These are phyloP conservation scores for Exophiala viscosa DNA, from an alignment of 2,329 filamentous ascomycete genomes.

Conservation along the genomic window DNA sequence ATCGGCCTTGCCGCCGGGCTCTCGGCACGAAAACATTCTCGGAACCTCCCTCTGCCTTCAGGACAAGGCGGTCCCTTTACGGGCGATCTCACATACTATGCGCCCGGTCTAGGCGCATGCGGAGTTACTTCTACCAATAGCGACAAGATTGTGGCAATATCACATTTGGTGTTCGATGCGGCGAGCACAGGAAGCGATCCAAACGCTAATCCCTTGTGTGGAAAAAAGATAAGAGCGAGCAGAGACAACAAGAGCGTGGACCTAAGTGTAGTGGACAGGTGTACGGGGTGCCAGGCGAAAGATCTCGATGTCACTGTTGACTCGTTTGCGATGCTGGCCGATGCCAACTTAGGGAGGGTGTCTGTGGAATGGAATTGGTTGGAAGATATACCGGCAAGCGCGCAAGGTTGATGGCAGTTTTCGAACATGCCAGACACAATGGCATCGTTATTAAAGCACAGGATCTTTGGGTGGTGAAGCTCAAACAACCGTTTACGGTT, in stretches of 20 bases:
- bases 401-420: conserved; percentile 5
- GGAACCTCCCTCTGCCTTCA: conserved; percentile 51
- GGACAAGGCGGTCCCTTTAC: conserved; percentile 50
- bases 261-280: conserved; percentile 66
- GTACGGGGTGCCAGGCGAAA: conserved; percentile 47
- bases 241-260: conserved; percentile 54
- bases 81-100: conserved; percentile 69
- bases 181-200: conserved; percentile 50
- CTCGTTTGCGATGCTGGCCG: conserved; percentile 48
- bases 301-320: conserved; percentile 50
- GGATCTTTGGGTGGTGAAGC: not conserved
- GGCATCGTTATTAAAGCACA: not conserved
- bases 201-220: conserved; percentile 66
- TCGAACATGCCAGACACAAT: not conserved
- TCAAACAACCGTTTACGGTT: too few relatives aligned
- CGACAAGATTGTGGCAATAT: conserved; percentile 65
- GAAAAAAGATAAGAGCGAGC: conserved; percentile 60
- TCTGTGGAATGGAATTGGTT: conserved; percentile 51
- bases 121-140: conserved; percentile 53
- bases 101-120: conserved; percentile 65
- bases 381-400: conserved; percentile 33
- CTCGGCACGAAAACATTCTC: conserved; percentile 15
- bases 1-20: conserved; percentile 26
- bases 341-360: conserved; percentile 47
- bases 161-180: conserved; percentile 64